Conservation (phyloP, 768 basidiomycete species). For the Pleurotus cornucopiae region DNA sequence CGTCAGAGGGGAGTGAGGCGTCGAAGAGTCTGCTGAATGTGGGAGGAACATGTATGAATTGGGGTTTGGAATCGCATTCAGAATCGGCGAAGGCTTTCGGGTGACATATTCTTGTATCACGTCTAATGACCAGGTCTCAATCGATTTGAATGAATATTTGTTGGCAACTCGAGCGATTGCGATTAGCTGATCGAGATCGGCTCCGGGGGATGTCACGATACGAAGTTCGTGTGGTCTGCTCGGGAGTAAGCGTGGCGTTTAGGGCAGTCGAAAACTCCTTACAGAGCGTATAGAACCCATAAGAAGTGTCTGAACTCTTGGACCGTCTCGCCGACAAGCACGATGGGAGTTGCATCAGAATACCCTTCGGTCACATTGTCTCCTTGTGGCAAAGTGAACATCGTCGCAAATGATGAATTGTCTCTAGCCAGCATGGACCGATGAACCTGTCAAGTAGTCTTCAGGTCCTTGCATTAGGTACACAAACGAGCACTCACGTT, state of each 20-base stretch:
- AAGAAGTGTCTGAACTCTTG: slow-evolving; percentile 70
- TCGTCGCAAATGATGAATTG: slow-evolving; percentile 56
- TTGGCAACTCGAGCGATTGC: slow-evolving; percentile 63
- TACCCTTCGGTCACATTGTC: slow-evolving; percentile 46
- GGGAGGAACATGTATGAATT: slow-evolving; percentile 25
- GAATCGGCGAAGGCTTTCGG: slow-evolving; percentile 49
- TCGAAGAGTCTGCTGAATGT: slow-evolving; percentile 10
- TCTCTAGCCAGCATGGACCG: slow-evolving; percentile 58
- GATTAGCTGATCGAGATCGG: slow-evolving; percentile 51
- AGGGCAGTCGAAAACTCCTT: slow-evolving; percentile 19
- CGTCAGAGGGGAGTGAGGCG: slow-evolving; percentile 10
- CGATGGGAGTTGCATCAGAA: slow-evolving; percentile 62
- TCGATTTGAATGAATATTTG: slow-evolving; percentile 72
- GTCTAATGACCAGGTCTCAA: slow-evolving; percentile 74
- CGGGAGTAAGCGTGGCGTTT: background rate
- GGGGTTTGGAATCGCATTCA: slow-evolving; percentile 35
- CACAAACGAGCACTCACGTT: slow-evolving; percentile 39
- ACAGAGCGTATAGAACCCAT: slow-evolving; percentile 77
- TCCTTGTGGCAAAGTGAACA: slow-evolving; percentile 69
- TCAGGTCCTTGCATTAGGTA: background rate
- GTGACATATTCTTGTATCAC: slow-evolving; percentile 68
- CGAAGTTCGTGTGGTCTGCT: slow-evolving; percentile 60
- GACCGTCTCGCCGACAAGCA: slow-evolving; percentile 57
- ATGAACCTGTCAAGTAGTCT: slow-evolving; percentile 41
- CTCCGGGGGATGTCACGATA: slow-evolving; percentile 38